phyloP scores from a whole-genome alignment of 257 asterid genomes.

The Gardenia jasminoides region DNA sequence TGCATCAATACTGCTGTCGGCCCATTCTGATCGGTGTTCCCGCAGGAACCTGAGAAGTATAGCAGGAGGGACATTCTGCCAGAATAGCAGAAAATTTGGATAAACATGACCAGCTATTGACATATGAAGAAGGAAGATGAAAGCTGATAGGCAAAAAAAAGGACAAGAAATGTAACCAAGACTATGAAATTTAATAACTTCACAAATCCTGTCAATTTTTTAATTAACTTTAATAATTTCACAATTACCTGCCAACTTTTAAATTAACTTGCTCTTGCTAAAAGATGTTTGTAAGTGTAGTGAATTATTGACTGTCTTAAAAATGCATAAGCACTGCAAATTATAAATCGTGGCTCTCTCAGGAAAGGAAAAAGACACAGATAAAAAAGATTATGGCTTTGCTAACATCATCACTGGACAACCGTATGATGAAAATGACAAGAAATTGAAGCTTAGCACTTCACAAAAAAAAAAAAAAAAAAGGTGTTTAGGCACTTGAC shows the following conservation, averaged over 20 bases:
- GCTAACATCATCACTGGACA: not conserved
- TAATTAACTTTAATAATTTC: not conserved
- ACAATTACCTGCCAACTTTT: too few species aligned
- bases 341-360: not conserved
- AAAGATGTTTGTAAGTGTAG: not conserved
- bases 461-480: not conserved
- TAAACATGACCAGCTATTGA: not conserved
- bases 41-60: conserved; percentile 80
- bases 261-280: not conserved
- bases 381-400: not conserved
- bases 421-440: not conserved
- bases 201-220: too few species aligned
- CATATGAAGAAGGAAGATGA: conserved; percentile 3
- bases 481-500: not conserved
- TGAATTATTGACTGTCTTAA: not conserved
- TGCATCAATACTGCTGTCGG: conserved; percentile 89
- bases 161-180: not conserved
- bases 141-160: not conserved
- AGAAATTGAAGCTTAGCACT: not conserved
- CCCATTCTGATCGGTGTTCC: conserved; percentile 98
- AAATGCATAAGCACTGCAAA: not conserved
- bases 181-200: not conserved
- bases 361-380: not conserved
- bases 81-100: conserved; percentile 1
- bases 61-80: conserved; percentile 88